Evolutionary conservation across 371 early-diverging fungal genomes (phyloP).

Genomic region (Rhizopus arrhizus): DNA sequence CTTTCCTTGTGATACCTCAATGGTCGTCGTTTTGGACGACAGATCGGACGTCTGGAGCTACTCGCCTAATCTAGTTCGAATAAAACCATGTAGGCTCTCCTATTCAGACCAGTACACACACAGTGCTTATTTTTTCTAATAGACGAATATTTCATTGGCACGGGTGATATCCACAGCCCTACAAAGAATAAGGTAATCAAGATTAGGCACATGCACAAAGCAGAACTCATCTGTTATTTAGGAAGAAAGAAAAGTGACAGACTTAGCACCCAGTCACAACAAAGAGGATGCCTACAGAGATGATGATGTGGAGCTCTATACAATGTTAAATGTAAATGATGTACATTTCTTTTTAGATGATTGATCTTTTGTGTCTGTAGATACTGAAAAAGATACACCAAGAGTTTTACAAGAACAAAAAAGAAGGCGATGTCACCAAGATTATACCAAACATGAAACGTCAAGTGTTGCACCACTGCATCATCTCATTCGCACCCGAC

Average conservation of each 20-base stretch:
- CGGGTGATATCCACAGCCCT: slow-evolving; percentile 89
- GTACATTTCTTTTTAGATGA: neutral
- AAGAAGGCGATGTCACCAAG: slow-evolving; percentile 52
- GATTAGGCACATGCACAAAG: too few relatives aligned
- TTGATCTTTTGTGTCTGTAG: slow-evolving; percentile 23
- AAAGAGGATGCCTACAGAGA: slow-evolving; percentile 29
- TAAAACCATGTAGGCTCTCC: slow-evolving; percentile 79
- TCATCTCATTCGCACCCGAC: slow-evolving; percentile 54
- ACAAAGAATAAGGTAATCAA: neutral
- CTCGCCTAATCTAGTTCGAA: slow-evolving; percentile 87
- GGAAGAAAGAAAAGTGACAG: neutral
- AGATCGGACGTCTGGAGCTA: slow-evolving; percentile 97
- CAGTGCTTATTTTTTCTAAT: neutral
- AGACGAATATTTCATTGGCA: slow-evolving; percentile 91
- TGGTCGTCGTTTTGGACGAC: slow-evolving; percentile 99
- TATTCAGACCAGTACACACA: neutral
- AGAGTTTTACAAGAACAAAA: slow-evolving; percentile 44
- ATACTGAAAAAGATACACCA: slow-evolving; percentile 57
- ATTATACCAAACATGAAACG: slow-evolving; percentile 55
- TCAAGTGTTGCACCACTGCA: slow-evolving; percentile 45
- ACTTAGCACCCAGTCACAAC: neutral
- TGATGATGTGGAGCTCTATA: slow-evolving; percentile 57
- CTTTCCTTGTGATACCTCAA: slow-evolving; percentile 94
- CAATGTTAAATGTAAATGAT: slow-evolving; percentile 46
- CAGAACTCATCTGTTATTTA: neutral